phyloP scores from a whole-genome alignment of 2,329 filamentous ascomycete genomes.

The Alternaria triticimaculans region DNA sequence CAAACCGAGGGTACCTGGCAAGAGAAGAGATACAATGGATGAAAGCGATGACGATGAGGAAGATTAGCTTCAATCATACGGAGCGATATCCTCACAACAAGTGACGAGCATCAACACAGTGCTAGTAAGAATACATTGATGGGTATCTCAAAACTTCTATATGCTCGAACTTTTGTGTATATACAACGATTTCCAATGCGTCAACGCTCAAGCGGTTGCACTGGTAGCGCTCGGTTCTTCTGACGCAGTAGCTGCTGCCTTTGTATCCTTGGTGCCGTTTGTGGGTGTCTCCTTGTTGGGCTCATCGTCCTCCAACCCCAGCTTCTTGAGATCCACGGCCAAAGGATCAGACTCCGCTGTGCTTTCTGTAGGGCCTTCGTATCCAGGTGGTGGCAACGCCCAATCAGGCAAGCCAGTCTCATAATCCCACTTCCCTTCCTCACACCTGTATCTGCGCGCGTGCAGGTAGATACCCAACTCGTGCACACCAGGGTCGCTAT shows the following conservation, averaged over 20 bases:
- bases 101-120: rapidly evolving
- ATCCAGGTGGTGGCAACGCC: slow-evolving; percentile 80
- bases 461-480: slow-evolving; percentile 95
- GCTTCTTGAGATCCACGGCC: slow-evolving; percentile 52
- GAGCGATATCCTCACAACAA: neutral
- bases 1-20: neutral
- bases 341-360: slow-evolving; percentile 57
- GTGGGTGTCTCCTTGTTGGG: neutral
- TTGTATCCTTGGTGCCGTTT: neutral
- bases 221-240: neutral
- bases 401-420: slow-evolving; percentile 82
- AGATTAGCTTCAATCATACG: neutral
- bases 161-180: neutral
- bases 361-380: slow-evolving; percentile 73
- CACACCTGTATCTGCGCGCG: slow-evolving; percentile 86
- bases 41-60: neutral
- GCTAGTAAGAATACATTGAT: slow-evolving; percentile 5
- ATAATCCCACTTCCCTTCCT: slow-evolving; percentile 84
- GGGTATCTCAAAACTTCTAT: slow-evolving; percentile 11
- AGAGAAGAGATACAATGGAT: neutral
- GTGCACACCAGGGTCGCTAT: slow-evolving; percentile 88
- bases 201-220: neutral
- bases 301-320: slow-evolving; percentile 43
- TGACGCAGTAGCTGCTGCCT: neutral
- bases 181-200: neutral